Conservation (phyloP, 2,329 filamentous ascomycete species). For the Aspergillus brasiliensis region DNA sequence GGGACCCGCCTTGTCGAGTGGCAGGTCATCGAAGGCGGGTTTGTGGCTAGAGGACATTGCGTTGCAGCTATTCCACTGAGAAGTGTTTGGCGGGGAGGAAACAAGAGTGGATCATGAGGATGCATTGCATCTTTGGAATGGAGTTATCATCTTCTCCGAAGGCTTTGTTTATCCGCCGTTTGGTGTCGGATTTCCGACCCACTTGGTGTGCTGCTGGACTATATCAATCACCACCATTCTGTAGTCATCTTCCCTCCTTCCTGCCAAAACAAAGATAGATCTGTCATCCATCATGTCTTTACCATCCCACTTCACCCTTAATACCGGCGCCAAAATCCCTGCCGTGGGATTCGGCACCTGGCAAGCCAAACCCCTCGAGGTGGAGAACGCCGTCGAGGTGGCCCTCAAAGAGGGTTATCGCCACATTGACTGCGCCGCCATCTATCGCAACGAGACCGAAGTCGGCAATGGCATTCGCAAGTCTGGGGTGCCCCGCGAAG, state of each 20-base stretch:
- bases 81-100: not conserved
- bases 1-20: not conserved
- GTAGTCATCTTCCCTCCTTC: no score
- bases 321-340: not conserved
- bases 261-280: not conserved
- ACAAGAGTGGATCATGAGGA: no score
- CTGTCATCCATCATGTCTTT: conserved; percentile 12
- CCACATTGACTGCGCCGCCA: conserved; percentile 52
- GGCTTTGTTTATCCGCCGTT: not conserved
- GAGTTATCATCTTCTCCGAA: not conserved
- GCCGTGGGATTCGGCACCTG: not conserved
- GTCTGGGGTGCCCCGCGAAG: conserved; percentile 63
- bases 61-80: not conserved
- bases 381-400: not conserved
- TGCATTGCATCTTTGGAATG: no score
- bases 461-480: conserved; percentile 67
- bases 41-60: not conserved
- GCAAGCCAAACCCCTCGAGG: not conserved
- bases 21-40: not conserved
- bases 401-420: conserved; percentile 57
- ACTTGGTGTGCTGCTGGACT: not conserved
- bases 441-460: conserved; percentile 75
- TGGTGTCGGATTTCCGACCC: not conserved
- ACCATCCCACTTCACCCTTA: conserved; percentile 31
- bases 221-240: not conserved